Base-by-base conservation (phyloP, 2,329 filamentous ascomycete genomes). In the Scedosporium apiospermum region DNA sequence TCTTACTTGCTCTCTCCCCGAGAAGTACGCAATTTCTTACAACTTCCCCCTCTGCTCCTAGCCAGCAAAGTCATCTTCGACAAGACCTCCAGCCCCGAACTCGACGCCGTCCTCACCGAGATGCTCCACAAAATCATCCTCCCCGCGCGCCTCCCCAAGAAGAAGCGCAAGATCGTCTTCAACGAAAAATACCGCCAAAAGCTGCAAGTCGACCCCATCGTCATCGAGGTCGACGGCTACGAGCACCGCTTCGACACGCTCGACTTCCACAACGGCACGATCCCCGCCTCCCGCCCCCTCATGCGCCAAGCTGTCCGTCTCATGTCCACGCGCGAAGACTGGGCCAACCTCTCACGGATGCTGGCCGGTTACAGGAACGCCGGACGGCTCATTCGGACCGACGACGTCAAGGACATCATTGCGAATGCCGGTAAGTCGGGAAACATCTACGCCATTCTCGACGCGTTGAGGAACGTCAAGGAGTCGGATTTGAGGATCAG, bases 91-190 rank as follows among this genome's bases (percentile, higher is more conserved):
- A 80, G 81, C 53, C 66, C 76, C 23, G 75, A 83, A 62, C 79
- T 89, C 64, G 80, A 87, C 70, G 63, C 71, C 12, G 69, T 80
- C 38, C 80, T 89, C 65, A 70, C 73, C 49, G 72, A 68, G 23
- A 79, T 88, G 69, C 83, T 86, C 66, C 73, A 79, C 57, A 81
- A 82, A 67, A 79, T 87, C 71, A 82, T 89, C 70, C 73, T 89
- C 51, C 86, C 86, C n/a, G 73, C 78, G 38, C 82, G 85, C 69
- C 81, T 90, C 30, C 77, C 80, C 23, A 63, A 70, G 30, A 72
- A 74, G 60, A 81, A 88, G 73, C 80, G 77, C 67, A 76, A 80
- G 66, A 77, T 82, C 64, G 73, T 89, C 67, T 81, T 78, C 73
- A 74, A 76, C 64, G 65, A 69, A 14, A 78, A 77, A 65, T 75